Evolutionary conservation across 306 rosid genomes (phyloP), one percentile per base, ranked within the genome.

Genomic region (Acacia confusa): DNA sequence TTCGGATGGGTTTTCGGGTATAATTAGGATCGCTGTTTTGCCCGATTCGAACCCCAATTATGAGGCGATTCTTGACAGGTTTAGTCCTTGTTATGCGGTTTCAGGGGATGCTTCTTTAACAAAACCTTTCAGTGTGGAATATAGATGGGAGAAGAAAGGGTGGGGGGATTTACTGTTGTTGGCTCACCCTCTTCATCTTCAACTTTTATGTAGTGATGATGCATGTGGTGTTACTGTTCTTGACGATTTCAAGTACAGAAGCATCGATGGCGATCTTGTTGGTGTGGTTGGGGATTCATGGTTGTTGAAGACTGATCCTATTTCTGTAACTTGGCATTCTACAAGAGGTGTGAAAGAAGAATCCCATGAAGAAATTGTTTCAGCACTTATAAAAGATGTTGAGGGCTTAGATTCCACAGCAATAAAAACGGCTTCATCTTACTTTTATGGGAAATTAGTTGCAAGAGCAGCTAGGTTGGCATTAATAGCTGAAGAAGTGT

Each of bases 391-490:
- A 7, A 87, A 86, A 69, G 98, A 94, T 82, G 98, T 91, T 9
- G 83, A 87, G 48, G 90, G 64, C 7, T 82, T 94, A 13, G 84
- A 82, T 75, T 27, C 89, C 2, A 58, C 90, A 0, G 25, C 85
- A 1, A 82, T 90, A 24, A 20, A 72, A 3, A 92, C 92, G 19
- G 85, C 12, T 4, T 88, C 95, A 2, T 91, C 95, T 14, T 92
- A 94, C 72, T 94, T 90, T 74, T 90, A 88, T 76, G 98, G 97
- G 45, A 94, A 94, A 77, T 82, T 72, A 72, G 82, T 94, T 74
- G 97, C 89, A 0, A 86, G 98, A 25, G 98, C 97, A 7, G 98
- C 98, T 0, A 90, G 98, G 85, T 74, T 94, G 78, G 98, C 94
- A 19, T 67, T 94, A 81, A 92, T 94, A 80, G 98, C 98, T 5